Percentiles rank a stretch among this genome's conserved stretches.
Evolutionary conservation across 78 protist genomes (phyloP).

Genomic region (Dictyostelium capitatum): DNA sequence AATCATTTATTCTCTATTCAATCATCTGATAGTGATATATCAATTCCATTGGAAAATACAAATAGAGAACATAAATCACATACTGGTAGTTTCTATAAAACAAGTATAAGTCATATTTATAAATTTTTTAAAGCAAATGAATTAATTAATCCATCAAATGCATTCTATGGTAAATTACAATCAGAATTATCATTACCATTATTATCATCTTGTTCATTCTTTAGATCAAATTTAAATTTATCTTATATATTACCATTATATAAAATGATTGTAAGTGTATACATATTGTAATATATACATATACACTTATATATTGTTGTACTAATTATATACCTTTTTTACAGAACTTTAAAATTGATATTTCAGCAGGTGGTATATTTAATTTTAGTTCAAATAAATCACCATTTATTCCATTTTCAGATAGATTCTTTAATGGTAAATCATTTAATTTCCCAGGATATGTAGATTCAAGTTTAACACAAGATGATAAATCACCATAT

Average conservation of each 20-base stretch:
- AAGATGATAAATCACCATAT: background rate
- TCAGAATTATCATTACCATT: background rate
- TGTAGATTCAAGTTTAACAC: constrained; percentile 1
- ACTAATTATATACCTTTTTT: background rate
- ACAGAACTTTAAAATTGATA: background rate
- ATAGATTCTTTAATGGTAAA: constrained; percentile 20
- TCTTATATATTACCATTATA: background rate
- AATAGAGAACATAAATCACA: background rate
- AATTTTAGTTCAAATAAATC: background rate
- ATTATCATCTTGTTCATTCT: background rate
- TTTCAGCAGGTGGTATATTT: background rate
- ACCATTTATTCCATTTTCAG: background rate
- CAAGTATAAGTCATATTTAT: background rate
- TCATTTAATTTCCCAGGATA: background rate
- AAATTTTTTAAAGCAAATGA: background rate
- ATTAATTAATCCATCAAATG: too few species aligned
- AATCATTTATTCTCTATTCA: background rate
- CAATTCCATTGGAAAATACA: background rate
- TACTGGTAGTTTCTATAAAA: background rate
- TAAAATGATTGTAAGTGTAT: background rate
- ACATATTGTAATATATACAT: too few species aligned
- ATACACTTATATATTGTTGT: too few species aligned
- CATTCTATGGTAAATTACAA: background rate
- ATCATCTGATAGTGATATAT: background rate
- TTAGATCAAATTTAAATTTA: background rate